These are phyloP conservation scores for Trametopsis cervina DNA, from an alignment of 768 basidiomycete genomes.

Conservation along the genomic window DNA sequence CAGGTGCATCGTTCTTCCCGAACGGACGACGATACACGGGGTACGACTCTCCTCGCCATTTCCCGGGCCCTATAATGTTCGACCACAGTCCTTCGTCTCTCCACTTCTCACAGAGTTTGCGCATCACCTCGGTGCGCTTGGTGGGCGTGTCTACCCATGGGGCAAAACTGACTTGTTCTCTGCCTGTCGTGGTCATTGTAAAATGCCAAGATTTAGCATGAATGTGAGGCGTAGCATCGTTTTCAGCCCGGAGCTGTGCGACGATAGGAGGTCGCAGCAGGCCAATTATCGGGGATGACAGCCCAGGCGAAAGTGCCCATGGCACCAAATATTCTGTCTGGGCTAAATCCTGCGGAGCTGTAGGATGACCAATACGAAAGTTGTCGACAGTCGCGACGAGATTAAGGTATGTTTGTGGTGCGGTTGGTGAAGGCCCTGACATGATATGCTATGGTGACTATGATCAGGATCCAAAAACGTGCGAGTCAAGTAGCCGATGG, in stretches of 20 bases:
- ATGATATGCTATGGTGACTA: not conserved
- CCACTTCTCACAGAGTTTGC: conserved; percentile 69
- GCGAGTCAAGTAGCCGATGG: no score
- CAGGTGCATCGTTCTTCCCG: conserved; percentile 40
- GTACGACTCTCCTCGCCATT: conserved; percentile 88
- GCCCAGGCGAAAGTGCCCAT: conserved; percentile 44
- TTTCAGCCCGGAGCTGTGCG: conserved; percentile 46
- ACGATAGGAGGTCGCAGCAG: conserved; percentile 53
- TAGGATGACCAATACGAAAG: conserved; percentile 33
- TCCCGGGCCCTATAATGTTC: conserved; percentile 60
- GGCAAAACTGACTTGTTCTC: conserved; percentile 39
- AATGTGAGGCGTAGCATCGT: conserved; percentile 25
- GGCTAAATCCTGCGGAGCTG: conserved; percentile 7
- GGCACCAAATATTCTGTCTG: conserved; percentile 42
- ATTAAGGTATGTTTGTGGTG: conserved; percentile 40
- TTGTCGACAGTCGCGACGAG: conserved; percentile 71
- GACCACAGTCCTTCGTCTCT: conserved; percentile 55
- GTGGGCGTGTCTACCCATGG: conserved; percentile 44
- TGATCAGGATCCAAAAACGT: not conserved
- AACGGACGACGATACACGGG: conserved; percentile 69
- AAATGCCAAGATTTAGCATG: conserved; percentile 25
- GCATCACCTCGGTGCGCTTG: conserved; percentile 56
- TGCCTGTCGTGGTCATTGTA: conserved; percentile 8
- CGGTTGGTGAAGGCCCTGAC: conserved; percentile 4
- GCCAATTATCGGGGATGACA: conserved; percentile 50